Evolutionary conservation across 192 early-diverging fungal species (phyloP).

Genomic region (Linnemannia exigua): DNA sequence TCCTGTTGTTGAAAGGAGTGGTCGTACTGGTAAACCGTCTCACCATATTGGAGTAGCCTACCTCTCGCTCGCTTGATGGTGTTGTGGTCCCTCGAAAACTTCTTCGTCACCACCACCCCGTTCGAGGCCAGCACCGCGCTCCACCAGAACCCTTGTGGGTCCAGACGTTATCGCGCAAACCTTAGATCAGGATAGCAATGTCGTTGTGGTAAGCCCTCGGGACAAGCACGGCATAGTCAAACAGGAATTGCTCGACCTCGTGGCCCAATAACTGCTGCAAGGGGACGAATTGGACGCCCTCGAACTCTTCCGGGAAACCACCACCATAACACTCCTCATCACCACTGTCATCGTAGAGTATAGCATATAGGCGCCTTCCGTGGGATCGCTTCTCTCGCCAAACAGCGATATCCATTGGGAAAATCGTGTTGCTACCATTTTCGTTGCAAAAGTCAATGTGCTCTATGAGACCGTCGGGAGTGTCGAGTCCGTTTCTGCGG

Average conservation of each 20-base stretch:
- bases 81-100: neutral
- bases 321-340: too few species aligned
- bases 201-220: constrained; percentile 1
- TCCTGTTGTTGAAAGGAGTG: too few species aligned
- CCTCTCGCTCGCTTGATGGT: neutral
- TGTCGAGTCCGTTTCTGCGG: neutral
- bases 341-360: too few species aligned
- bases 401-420: too few species aligned
- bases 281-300: neutral
- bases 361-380: too few species aligned
- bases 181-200: constrained; percentile 11
- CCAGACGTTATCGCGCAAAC: neutral
- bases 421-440: too few species aligned
- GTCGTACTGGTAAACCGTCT: neutral
- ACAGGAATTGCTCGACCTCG: constrained; percentile 6
- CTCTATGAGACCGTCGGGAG: neutral
- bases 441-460: neutral
- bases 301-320: too few species aligned
- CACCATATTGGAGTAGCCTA: neutral
- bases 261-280: neutral
- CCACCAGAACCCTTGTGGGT: neutral
- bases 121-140: neutral
- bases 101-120: neutral
- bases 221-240: neutral
- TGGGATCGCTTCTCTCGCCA: too few species aligned